Base-by-base conservation (phyloP, 1,139 yeast genomes). In the Yamadazyma diospyri region DNA sequence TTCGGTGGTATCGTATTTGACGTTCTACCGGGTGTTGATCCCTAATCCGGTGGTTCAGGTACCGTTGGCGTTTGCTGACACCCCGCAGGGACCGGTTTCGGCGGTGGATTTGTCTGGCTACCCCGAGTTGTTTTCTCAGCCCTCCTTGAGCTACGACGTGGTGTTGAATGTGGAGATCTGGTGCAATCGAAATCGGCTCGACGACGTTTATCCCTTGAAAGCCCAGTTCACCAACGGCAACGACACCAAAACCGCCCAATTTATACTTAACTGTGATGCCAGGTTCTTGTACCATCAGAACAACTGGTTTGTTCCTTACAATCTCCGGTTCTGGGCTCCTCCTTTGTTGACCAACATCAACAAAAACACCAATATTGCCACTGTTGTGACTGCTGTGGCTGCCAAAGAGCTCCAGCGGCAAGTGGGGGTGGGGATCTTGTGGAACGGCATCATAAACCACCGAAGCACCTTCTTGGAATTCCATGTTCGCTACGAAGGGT, bases 401-500 rank as follows among this genome's bases (percentile, higher is more conserved):
- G 29, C 33, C 8, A 18, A 26, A 8, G 30, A 35, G 4, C 11
- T 45, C 7, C 32, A 14, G n/a, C 10, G 26, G 7, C 20, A 15
- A 10, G 27, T 32, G 3, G 9, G 3, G 14, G 5, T 31, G 20
- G 21, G 6, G 6, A 10, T 40, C 2, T 23, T 22, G 11, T 29
- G 30, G 9, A 24, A 29, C 14, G 25, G 40, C 10, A 38, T 47
- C 16, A 33, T 46, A 5, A 40, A 48, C 29, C 37, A 41, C 20
- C 37, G 32, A 12, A 31, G 39, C 18, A 45, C 49, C 2, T 39
- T 29, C 29, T 34, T 55, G 19, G 46, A 46, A 21, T 45, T 57
- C 26, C 46, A 41, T 14, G 50, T 60, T 8, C 58, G 69, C 32
- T 76, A 80, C 72, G 57, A 55, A 13, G 89, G 89, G 0, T 51